A percentile compares a stretch with the other conserved stretches of the same genome.
phyloP scores from a whole-genome alignment of 1,284 basidiomycete species.

The Ustilago nuda region DNA sequence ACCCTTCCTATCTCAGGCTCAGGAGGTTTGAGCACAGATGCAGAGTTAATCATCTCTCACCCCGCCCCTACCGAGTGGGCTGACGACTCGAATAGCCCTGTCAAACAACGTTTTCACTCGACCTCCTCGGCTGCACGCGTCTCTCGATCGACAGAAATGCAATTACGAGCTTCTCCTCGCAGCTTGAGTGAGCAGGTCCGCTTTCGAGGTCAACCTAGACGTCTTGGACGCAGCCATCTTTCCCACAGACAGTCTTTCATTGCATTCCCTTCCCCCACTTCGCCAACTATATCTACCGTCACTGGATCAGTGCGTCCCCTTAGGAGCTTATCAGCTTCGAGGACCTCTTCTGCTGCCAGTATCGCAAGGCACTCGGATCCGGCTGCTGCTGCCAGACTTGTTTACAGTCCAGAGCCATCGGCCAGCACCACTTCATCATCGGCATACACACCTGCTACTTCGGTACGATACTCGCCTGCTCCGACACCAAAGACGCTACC shows the following conservation, averaged over 20 bases:
- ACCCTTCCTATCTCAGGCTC: neutral
- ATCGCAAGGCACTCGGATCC: constrained; percentile 9
- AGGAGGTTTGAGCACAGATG: constrained; percentile 33
- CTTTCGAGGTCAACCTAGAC: constrained; percentile 21
- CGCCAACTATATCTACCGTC: neutral
- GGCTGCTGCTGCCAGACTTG: neutral
- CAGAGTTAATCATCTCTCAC: constrained; percentile 40
- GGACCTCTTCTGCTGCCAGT: constrained; percentile 21
- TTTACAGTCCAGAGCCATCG: constrained; percentile 18
- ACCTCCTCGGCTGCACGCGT: neutral
- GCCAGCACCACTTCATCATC: constrained; percentile 12
- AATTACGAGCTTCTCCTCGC: neutral
- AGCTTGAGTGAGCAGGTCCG: constrained; percentile 27
- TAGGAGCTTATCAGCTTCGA: constrained; percentile 3
- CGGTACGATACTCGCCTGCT: constrained; percentile 17
- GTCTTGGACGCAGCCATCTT: neutral
- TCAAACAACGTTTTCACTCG: constrained; percentile 4
- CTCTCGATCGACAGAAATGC: neutral
- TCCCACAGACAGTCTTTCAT: constrained; percentile 21
- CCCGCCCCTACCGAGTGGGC: constrained; percentile 43
- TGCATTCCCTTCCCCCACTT: constrained; percentile 20
- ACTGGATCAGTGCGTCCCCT: neutral
- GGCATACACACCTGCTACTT: constrained; percentile 30
- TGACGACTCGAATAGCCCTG: constrained; percentile 15
- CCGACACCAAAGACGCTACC: constrained; percentile 10